Evolutionary conservation across 176 grass and related monocot genomes (phyloP), one percentile per base, ranked within the genome.

Genomic region (Carex scoparia): DNA sequence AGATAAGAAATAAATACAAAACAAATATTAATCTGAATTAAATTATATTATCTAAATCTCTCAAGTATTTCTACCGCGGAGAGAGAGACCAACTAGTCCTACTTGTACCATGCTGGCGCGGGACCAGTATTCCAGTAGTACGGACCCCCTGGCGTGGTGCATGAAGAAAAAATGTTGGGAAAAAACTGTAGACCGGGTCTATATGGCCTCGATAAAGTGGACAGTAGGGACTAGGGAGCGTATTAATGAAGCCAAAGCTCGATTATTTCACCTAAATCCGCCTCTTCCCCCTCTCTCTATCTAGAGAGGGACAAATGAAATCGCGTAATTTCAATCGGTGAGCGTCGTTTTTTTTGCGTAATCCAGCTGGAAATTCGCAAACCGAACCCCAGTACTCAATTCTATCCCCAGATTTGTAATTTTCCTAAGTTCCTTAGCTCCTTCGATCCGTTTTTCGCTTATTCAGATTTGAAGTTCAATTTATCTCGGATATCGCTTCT

Each of bases 231-330:
- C 60, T 51, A 31, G 63, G 49, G 81, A 83, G 81, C 63, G 81
- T 83, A 83, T 67, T 54, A 83, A 83, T 48, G 81, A 83, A 83
- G 81, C 81, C 61, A 83, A 76, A 66, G 61, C 64, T 68, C 63
- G 23, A 53, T 69, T 55, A 56, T 83, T 68, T 69, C 81, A 83
- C 81, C 81, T 37, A 67, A 49, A 83, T 67, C 46, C n/a, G 1
- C 7, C 11, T 28, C 58, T 65, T 37, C 8, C 38, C 3, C 59
- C 81, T 83, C 81, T 81, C 16, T 81, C 56, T 81, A 11, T 42
- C 33, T 64, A 65, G 61, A 83, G 81, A 69, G 81, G 63, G 63
- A 53, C 33, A 83, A 37, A 83, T 69, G 40, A 83, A 69, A 83
- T 69, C 62, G 61, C 65, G 18, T 53, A 11, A 15, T 82, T 65